These are phyloP conservation scores for Plasmodium reichenowi DNA, from an alignment of 169 alveolate species.

Conservation along the genomic window DNA sequence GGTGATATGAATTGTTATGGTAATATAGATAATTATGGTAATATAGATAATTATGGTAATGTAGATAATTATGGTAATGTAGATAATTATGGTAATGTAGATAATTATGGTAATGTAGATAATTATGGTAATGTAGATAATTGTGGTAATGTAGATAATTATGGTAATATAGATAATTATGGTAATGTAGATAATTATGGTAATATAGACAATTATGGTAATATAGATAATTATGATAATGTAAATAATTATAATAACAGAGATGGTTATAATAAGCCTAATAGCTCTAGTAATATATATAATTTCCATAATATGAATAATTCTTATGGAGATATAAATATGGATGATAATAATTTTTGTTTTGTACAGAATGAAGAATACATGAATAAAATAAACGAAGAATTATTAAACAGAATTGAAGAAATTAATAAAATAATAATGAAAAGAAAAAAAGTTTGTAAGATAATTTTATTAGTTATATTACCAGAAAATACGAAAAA, in stretches of 20 bases:
- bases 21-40: background rate
- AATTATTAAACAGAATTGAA: slow-evolving; percentile 36
- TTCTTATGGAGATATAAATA: background rate
- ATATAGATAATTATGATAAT: background rate
- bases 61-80: background rate
- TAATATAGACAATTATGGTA: background rate
- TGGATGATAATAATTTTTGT: background rate
- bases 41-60: background rate
- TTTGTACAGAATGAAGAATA: slow-evolving; percentile 25
- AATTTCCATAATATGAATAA: background rate
- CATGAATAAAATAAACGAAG: slow-evolving; percentile 42
- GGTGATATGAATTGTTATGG: background rate
- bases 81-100: background rate
- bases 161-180: background rate
- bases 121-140: background rate
- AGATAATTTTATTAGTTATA: slow-evolving; percentile 52
- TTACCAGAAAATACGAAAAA: slow-evolving; percentile 60
- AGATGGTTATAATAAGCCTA: too few relatives aligned
- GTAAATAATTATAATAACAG: background rate
- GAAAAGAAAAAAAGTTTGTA: slow-evolving; percentile 58
- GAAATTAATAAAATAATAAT: slow-evolving; percentile 60
- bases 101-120: background rate
- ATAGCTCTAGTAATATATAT: background rate
- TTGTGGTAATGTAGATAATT: background rate
- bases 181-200: background rate